Base-by-base conservation (phyloP, 2,329 filamentous ascomycete species). In the Colletotrichum simmondsii region DNA sequence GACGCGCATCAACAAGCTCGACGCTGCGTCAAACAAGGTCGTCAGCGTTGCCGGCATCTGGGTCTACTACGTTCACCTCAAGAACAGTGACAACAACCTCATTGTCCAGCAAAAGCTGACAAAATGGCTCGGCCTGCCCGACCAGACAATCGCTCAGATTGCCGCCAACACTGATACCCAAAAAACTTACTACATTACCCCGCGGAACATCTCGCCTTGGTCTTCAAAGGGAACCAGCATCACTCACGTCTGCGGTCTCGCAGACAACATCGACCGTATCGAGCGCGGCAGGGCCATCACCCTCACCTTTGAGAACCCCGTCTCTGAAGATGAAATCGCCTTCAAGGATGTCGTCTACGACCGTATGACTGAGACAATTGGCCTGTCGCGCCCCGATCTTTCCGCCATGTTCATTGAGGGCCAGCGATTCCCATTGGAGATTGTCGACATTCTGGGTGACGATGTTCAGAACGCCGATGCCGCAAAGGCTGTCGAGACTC, bases 211-310 rank as follows among this genome's bases (percentile, higher is more conserved):
- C 77, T 98, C 95, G 53, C 97, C 97, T 80, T 99, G 97, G 97
- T 98, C 95, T 84, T 98, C 95, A 69, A 95, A 98, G 83, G 96
- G 95, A 32, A 98, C 96, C 59, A 96, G 92, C 81, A 98, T 98
- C 81, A 93, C 96, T 66, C 92, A 97, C 76, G 96, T 98, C 37
- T 98, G 96, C 81, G 95, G 94, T 30, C 86, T 98, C 72, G 90
- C 92, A 77, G 85, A 89, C 54, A 83, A 90, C 65, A 88, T 93
- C 35, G 89, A 92, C 80, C 92, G 96, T 71, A 94, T 98, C 76
- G 97, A 99, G 85, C 91, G 95, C 77, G 97, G 95, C 65, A 91
- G 97, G 78, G 89, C 93, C 77, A 88, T 98, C 74, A 92, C 92
- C 77, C 88, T 93, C 77, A 87, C 85, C 75, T 91, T 92, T 80